phyloP scores from a whole-genome alignment of 257 asterid genomes.

The Jasminum sambac region DNA sequence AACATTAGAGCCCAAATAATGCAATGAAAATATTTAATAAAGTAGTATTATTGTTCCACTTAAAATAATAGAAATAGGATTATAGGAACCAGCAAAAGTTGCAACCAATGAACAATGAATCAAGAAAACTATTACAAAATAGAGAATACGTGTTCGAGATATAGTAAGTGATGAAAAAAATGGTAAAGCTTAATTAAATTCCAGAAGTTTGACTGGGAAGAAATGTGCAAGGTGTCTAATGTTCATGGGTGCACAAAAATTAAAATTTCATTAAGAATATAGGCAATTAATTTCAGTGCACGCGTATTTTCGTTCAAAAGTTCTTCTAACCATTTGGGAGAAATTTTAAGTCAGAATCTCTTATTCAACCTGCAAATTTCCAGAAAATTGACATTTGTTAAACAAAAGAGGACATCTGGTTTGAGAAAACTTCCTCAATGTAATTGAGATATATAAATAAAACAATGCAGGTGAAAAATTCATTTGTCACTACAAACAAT shows the following conservation, averaged over 20 bases:
- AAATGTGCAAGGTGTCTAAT: background rate
- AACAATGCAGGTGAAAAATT: background rate
- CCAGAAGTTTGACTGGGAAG: background rate
- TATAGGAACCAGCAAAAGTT: slow-evolving; percentile 4
- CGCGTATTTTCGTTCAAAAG: slow-evolving; percentile 15
- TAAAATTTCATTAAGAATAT: background rate
- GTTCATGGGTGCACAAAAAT: background rate
- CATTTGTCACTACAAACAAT: background rate
- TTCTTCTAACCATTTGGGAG: slow-evolving; percentile 18
- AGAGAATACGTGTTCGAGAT: slow-evolving; percentile 6
- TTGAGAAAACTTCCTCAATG: background rate
- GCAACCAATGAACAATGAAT: background rate
- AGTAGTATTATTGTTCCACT: background rate
- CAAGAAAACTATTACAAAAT: background rate
- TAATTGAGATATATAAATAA: background rate
- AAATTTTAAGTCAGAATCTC: slow-evolving; percentile 3
- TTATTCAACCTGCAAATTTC: slow-evolving; percentile 1
- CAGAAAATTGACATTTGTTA: background rate
- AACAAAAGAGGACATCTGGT: background rate
- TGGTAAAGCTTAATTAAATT: background rate
- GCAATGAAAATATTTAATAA: too few species aligned
- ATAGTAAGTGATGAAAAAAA: slow-evolving; percentile 1
- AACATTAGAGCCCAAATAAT: too few species aligned
- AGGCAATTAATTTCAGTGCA: background rate
- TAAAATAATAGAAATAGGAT: too few species aligned